Base-by-base conservation (phyloP, 148 eudicot genomes). In the Dianthus caryophyllus region DNA sequence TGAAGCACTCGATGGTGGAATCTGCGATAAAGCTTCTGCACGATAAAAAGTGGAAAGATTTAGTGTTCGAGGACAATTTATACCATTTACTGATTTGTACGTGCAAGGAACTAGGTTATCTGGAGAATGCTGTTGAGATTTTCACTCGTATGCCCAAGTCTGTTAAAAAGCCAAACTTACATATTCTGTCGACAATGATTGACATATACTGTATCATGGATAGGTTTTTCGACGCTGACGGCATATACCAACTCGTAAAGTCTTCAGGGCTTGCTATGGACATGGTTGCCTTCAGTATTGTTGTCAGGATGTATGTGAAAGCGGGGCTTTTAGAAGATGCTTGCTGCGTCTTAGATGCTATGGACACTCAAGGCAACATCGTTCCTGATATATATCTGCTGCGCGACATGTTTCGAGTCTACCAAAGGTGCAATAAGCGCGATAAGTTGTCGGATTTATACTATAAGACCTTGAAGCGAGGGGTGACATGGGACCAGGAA, bases 401-500 rank as follows among this genome's bases (percentile, higher is more conserved):
- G 20, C 87, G 91, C 11, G 98, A 93, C 68, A 93, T 93, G 89
- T 85, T 93, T 59, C 91, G 97, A 22, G 57, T 93, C 24, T 93
- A 93, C 74, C 98, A 93, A 67, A 75, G 76, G 61, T 76, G 86
- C 71, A 83, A 78, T 58, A 80, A 74, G 80, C 59, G 63, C 33
- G 91, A 82, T 38, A 87, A 82, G 58, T 66, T 93, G 83, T 77
- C 82, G 25, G 84, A 78, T 20, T 61, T 90, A 56, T 93, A 93
- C 70, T 89, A 93, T 80, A 88, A 75, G 75, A 79, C 75, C 66
- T 69, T 83, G 83, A 93, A 90, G 76, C 71, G 69, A 41, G 84
- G 79, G 47, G 43, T 83, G 22, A 71, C 64, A 21, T 90, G 96
- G 98, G 97, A 93, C 77, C 84, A 87, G 80, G 96, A 93, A 73